A percentile compares a stretch with the other conserved stretches of the same genome.
phyloP scores from a whole-genome alignment of 2,329 filamentous ascomycete genomes.

The Paramyrothecium sp. region DNA sequence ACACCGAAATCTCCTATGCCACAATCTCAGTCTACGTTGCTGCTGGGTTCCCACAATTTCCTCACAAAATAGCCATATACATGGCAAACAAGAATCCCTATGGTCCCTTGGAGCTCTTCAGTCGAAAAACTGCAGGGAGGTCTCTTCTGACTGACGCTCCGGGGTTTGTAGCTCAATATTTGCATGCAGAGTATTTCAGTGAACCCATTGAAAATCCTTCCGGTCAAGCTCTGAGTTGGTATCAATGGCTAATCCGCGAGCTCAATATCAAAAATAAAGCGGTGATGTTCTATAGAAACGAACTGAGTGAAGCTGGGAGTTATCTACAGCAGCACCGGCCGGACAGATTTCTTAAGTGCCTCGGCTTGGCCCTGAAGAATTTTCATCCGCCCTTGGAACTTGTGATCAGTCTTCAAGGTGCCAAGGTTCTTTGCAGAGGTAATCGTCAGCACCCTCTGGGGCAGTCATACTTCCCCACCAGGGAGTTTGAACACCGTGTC shows the following conservation, averaged over 20 bases:
- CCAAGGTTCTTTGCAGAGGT: not conserved
- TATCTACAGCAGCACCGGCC: constrained; percentile 1
- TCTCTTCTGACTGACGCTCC: not conserved
- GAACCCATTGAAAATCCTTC: not conserved
- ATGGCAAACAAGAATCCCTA: not conserved
- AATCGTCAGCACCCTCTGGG: not conserved
- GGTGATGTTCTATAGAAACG: not conserved
- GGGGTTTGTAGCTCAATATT: not conserved
- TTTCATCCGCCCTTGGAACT: not conserved
- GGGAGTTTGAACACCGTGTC: constrained; percentile 1
- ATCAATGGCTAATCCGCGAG: not conserved
- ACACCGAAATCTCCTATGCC: not conserved
- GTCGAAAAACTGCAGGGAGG: not conserved
- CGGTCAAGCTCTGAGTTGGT: not conserved
- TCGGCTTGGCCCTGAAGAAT: not conserved
- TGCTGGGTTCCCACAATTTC: not conserved
- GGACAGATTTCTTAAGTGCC: constrained; percentile 1
- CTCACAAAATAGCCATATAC: not conserved
- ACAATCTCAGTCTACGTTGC: not conserved
- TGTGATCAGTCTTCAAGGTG: not conserved
- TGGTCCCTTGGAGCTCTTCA: constrained; percentile 1
- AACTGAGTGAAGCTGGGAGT: not conserved
- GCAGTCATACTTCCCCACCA: not conserved
- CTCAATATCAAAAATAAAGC: not conserved
- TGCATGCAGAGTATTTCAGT: not conserved